Percentiles rank a stretch among this genome's conserved stretches.
Conservation (phyloP, 805 yeast genomes). For the Candida jianshihensis region DNA sequence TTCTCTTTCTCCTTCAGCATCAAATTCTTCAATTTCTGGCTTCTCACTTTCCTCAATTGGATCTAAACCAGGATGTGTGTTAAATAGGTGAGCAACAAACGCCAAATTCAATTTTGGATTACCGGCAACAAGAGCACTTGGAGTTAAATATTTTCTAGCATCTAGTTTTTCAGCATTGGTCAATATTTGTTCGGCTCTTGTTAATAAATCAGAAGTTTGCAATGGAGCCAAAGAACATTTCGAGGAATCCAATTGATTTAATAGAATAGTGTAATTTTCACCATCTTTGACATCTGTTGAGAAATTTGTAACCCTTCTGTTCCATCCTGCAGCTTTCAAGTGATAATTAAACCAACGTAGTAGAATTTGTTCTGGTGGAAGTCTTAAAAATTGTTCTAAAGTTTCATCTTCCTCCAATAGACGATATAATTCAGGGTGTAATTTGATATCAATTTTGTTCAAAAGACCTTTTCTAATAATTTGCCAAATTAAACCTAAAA, state of each 20-base stretch:
- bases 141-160: constrained; percentile 91
- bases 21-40: constrained; percentile 94
- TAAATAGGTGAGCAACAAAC: constrained; percentile 94
- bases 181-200: constrained; percentile 84
- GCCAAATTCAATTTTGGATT: constrained; percentile 96
- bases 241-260: constrained; percentile 83
- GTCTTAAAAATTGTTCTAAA: constrained; percentile 88
- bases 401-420: constrained; percentile 95
- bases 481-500: constrained; percentile 93
- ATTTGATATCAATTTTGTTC: constrained; percentile 89
- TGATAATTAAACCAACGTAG: constrained; percentile 97
- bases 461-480: constrained; percentile 93
- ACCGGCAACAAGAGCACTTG: constrained; percentile 88
- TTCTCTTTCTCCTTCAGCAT: constrained; percentile 99
- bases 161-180: constrained; percentile 84
- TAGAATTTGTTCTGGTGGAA: constrained; percentile 96
- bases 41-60: constrained; percentile 89
- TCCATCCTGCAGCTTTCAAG: constrained; percentile 85
- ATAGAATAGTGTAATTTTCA: constrained; percentile 85
- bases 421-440: constrained; percentile 94
- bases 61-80: constrained; percentile 93
- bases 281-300: constrained; percentile 87
- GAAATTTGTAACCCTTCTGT: constrained; percentile 80
- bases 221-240: constrained; percentile 78
- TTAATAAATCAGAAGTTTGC: constrained; percentile 63